Evolutionary conservation across 2,329 filamentous ascomycete genomes (phyloP), one percentile per base, ranked within the genome.

Genomic region (Metarhizium guizhouense): DNA sequence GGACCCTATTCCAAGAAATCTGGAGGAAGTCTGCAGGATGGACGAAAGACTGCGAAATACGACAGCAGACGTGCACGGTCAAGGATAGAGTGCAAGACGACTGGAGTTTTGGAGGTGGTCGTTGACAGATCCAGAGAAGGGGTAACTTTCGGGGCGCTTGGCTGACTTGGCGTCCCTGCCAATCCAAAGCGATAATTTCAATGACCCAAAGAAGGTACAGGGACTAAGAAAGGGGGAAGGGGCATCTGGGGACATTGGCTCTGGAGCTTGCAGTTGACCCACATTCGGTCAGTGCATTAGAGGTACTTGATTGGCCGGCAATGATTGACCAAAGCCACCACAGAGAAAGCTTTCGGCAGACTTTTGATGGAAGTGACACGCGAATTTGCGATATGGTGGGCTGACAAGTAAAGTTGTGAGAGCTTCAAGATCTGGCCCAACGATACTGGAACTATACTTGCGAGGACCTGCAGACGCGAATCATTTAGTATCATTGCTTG

Each of bases 141-240:
- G 67, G 70, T 68, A 70, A 72, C 68, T 72, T 73, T 71, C 71
- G 64, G 67, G 66, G 66, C 67, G 65, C 64, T 25, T 38, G 54
- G 54, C 50, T 54, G 53, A 52, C 51, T 56, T 55, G 47, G 36
- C 50, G 53, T 54, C 69, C 68, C 67, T 70, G 68, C 68, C 68
- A 68, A 68, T 70, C 70, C 68, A 69, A 74, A 71, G 70, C 67
- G 72, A 74, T 73, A 78, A 77, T 78, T 78, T 78, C 74, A 70
- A 64, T 71, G 60, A 65, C 65, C 61, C 47, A 49, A 65, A 68
- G 65, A 63, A 68, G 64, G 67, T 66, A 67, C 70, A 72, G 69
- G 72, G 70, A 63, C 66, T 58, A 64, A 69, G 66, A 72, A 73
- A 72, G 70, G 74, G 74, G 73, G 72, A 72, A 73, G 67, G 67